Conservation (phyloP, 441 rosid genomes). For the Croton setiger region DNA sequence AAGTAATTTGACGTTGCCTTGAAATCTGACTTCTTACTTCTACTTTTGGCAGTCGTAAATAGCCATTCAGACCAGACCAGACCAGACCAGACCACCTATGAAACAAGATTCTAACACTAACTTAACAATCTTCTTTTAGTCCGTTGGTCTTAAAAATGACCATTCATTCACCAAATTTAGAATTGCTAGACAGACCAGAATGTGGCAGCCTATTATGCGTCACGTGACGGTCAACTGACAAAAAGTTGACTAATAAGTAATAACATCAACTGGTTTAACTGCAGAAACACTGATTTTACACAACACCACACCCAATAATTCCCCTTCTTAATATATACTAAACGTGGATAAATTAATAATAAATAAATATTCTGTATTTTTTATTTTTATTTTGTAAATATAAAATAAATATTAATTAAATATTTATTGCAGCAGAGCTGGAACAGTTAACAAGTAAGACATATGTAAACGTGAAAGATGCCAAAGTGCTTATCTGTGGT, state of each 20-base stretch:
- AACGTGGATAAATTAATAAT: no score
- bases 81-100: not conserved
- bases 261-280: not conserved
- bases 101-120: not conserved
- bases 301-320: not conserved
- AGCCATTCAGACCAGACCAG: not conserved
- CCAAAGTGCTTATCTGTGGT: not conserved
- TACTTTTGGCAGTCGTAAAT: not conserved
- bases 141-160: not conserved
- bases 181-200: no score
- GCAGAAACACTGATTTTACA: not conserved
- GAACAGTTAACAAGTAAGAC: not conserved
- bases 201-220: no score
- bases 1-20: not conserved
- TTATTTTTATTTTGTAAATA: no score
- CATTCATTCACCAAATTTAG: not conserved
- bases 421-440: not conserved
- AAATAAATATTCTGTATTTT: no score
- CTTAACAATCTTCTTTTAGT: not conserved
- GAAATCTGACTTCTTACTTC: no score
- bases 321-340: no score
- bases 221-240: not conserved
- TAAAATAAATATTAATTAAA: no score
- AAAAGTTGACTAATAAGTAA: no score
- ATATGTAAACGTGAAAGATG: constrained; percentile 5